A percentile compares a stretch with the other conserved stretches of the same genome.
Conservation (phyloP, 495 filamentous ascomycete genomes). For the Penicillium psychrofluorescens region DNA sequence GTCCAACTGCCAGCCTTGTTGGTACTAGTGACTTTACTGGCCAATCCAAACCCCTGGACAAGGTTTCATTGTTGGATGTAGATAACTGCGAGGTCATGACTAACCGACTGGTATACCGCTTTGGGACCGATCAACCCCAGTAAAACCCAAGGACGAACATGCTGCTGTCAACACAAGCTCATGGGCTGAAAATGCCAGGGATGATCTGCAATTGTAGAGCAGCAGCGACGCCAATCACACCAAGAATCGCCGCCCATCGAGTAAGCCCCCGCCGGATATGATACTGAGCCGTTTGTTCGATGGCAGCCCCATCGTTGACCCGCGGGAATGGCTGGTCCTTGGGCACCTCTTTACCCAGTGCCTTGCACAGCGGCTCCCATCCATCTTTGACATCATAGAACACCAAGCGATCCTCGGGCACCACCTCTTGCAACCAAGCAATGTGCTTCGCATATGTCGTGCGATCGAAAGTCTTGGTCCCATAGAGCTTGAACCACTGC, state of each 20-base stretch:
- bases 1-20: too few species aligned
- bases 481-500: slow-evolving; percentile 17
- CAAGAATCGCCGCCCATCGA: slow-evolving; percentile 13
- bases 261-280: slow-evolving; percentile 12
- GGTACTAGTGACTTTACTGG: too few species aligned
- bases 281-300: slow-evolving; percentile 7
- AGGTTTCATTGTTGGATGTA: too few species aligned
- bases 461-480: slow-evolving; percentile 1
- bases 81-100: too few species aligned
- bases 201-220: not conserved
- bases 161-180: too few species aligned
- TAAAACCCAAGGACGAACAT: too few species aligned
- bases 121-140: too few species aligned
- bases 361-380: slow-evolving; percentile 44
- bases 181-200: too few species aligned
- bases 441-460: slow-evolving; percentile 17
- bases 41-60: too few species aligned
- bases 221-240: not conserved
- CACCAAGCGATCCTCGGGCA: slow-evolving; percentile 36
- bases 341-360: slow-evolving; percentile 36
- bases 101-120: too few species aligned
- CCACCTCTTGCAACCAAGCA: slow-evolving; percentile 26
- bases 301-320: slow-evolving; percentile 23
- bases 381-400: slow-evolving; percentile 41
- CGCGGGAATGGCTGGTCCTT: slow-evolving; percentile 30